These are phyloP conservation scores for Penicillium sp. DNA, from an alignment of 2,329 filamentous ascomycete species.

Conservation along the genomic window DNA sequence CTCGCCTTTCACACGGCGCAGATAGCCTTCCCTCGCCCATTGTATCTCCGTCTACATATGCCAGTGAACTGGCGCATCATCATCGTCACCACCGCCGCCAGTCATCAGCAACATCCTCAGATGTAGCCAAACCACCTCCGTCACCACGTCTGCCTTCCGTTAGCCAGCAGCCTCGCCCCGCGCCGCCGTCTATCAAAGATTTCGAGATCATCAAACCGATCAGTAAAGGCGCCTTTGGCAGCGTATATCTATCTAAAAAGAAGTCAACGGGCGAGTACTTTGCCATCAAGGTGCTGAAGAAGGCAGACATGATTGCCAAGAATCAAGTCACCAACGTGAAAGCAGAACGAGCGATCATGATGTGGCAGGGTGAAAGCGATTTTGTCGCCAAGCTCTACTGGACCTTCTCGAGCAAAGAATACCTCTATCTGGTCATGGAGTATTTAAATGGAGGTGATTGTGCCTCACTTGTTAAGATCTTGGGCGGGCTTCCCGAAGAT, in stretches of 20 bases:
- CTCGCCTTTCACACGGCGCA: conserved; percentile 62
- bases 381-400: conserved; percentile 99
- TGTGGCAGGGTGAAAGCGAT: conserved; percentile 99
- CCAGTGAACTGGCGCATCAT: conserved; percentile 65
- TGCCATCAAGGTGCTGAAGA: conserved; percentile 97
- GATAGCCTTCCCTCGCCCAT: conserved; percentile 74
- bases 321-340: conserved; percentile 99
- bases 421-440: conserved; percentile 98
- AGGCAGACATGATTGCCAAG: conserved; percentile 99
- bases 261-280: conserved; percentile 98
- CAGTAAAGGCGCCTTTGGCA: conserved; percentile 97
- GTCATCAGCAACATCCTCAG: conserved; percentile 84
- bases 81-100: conserved; percentile 79
- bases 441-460: conserved; percentile 98
- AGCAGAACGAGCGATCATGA: conserved; percentile 98
- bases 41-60: conserved; percentile 81
- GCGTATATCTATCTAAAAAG: conserved; percentile 97
- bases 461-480: conserved; percentile 90
- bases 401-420: conserved; percentile 99
- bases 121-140: conserved; percentile 66
- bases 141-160: conserved; percentile 81
- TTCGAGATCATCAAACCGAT: conserved; percentile 99
- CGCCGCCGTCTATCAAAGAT: conserved; percentile 96
- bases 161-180: conserved; percentile 80
- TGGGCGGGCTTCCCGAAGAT: conserved; percentile 89